Conservation (phyloP, 1,284 basidiomycete species). For the Papiliotrema laurentii region DNA sequence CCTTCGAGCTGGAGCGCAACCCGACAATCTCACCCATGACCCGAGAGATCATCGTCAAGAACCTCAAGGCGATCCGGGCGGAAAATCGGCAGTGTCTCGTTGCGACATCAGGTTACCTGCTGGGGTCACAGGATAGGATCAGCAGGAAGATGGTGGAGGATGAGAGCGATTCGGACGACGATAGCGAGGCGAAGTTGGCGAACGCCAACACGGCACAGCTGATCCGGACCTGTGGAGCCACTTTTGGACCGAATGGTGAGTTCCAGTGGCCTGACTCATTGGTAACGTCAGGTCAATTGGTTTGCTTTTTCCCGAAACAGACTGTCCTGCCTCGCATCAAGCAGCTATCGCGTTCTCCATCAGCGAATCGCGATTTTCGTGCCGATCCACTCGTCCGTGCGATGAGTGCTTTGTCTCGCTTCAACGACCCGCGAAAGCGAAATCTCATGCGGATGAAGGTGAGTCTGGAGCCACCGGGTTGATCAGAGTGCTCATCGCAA, state of each 20-base stretch:
- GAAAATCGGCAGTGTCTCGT: constrained; percentile 71
- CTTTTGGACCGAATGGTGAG: constrained; percentile 79
- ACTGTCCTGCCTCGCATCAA: constrained; percentile 34
- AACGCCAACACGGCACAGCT: constrained; percentile 37
- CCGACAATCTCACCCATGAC: constrained; percentile 71
- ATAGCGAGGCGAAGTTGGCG: constrained; percentile 31
- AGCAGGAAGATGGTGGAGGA: constrained; percentile 33
- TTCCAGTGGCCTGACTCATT: not conserved
- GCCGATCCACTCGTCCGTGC: constrained; percentile 35
- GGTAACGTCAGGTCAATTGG: constrained; percentile 61
- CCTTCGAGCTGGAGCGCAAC: constrained; percentile 75
- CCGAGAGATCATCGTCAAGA: constrained; percentile 68
- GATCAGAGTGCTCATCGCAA: constrained; percentile 1
- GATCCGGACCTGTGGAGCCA: constrained; percentile 41
- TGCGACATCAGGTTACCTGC: constrained; percentile 69
- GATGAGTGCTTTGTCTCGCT: constrained; percentile 33
- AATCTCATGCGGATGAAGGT: constrained; percentile 18
- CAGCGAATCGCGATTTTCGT: constrained; percentile 20
- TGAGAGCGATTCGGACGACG: constrained; percentile 44
- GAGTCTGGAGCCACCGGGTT: not conserved
- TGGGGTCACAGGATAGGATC: constrained; percentile 53
- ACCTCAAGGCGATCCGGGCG: constrained; percentile 66
- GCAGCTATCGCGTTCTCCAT: constrained; percentile 39
- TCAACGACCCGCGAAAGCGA: constrained; percentile 34
- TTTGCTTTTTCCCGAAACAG: constrained; percentile 71